Evolutionary conservation across 768 basidiomycete genomes (phyloP).

Genomic region (Lenzites betulinus): DNA sequence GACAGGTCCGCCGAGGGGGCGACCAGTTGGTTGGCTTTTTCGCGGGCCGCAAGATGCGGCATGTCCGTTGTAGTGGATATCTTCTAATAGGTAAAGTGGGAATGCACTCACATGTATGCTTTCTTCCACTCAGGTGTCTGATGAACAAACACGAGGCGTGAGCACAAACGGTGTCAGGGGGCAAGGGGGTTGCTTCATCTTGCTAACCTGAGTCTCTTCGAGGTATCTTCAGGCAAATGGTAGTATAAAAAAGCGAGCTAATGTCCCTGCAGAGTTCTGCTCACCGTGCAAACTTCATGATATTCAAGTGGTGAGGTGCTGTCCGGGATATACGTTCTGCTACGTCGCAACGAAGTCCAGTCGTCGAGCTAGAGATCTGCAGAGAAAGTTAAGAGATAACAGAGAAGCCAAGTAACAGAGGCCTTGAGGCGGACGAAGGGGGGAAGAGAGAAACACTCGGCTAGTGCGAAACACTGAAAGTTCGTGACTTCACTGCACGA

Average conservation of each 20-base stretch:
- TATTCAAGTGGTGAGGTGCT: background rate
- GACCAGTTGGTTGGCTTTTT: too few species aligned
- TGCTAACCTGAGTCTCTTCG: conserved; percentile 20
- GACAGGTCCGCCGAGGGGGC: too few species aligned
- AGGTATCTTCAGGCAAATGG: conserved; percentile 3
- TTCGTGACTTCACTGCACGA: conserved; percentile 7
- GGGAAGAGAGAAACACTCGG: background rate
- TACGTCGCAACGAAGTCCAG: background rate
- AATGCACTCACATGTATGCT: conserved; percentile 48
- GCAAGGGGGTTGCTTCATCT: background rate
- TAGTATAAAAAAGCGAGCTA: background rate
- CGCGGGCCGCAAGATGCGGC: too few species aligned
- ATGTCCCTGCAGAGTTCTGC: background rate
- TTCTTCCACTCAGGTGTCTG: conserved; percentile 23
- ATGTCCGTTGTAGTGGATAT: too few species aligned
- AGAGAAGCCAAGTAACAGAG: background rate
- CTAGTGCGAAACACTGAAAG: too few species aligned
- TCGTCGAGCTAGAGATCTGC: background rate
- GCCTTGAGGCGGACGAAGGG: background rate
- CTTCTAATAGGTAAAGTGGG: background rate
- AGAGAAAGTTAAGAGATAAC: background rate
- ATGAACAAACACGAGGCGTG: background rate
- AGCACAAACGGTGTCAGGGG: background rate
- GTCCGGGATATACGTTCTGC: background rate
- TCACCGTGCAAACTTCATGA: conserved; percentile 21